Evolutionary conservation across 768 basidiomycete species (phyloP).

Genomic region (Symmetrospora coprosmae): DNA sequence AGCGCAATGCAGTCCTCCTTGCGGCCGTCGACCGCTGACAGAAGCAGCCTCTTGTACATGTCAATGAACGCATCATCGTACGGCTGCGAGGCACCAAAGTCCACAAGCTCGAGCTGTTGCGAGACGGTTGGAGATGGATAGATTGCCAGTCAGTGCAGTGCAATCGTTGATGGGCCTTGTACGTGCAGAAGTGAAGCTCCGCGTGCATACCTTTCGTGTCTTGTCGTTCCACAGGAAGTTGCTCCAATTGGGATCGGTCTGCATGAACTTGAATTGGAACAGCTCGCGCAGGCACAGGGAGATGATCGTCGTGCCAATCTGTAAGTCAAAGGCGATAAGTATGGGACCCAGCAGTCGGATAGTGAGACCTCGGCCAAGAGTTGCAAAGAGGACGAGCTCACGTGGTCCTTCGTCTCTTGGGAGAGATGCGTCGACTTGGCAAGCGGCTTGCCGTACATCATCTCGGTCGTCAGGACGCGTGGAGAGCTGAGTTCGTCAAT

Average conservation of each 20-base stretch:
- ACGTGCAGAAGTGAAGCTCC: background rate
- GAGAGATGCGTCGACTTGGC: constrained; percentile 46
- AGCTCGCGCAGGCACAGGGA: constrained; percentile 79
- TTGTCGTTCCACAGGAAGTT: constrained; percentile 79
- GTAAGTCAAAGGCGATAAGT: background rate
- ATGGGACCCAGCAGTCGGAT: too few relatives aligned
- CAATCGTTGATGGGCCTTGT: too few relatives aligned
- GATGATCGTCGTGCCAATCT: constrained; percentile 74
- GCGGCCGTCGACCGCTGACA: constrained; percentile 59
- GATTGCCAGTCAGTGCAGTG: background rate
- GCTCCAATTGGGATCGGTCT: constrained; percentile 97
- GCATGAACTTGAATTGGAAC: constrained; percentile 83
- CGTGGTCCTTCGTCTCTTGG: constrained; percentile 58
- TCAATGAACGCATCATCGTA: constrained; percentile 79
- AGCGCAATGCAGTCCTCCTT: constrained; percentile 51
- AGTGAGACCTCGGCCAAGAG: background rate
- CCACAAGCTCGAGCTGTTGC: constrained; percentile 64
- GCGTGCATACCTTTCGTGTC: constrained; percentile 46
- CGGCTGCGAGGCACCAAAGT: constrained; percentile 85
- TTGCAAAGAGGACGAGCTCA: constrained; percentile 36
- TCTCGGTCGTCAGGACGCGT: constrained; percentile 78
- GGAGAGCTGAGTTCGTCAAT: constrained; percentile 68
- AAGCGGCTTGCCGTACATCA: constrained; percentile 63
- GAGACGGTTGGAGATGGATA: too few relatives aligned
- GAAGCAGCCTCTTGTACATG: constrained; percentile 68